Evolutionary conservation across 2,329 filamentous ascomycete species (phyloP).

Genomic region (Clonostachys rosea): DNA sequence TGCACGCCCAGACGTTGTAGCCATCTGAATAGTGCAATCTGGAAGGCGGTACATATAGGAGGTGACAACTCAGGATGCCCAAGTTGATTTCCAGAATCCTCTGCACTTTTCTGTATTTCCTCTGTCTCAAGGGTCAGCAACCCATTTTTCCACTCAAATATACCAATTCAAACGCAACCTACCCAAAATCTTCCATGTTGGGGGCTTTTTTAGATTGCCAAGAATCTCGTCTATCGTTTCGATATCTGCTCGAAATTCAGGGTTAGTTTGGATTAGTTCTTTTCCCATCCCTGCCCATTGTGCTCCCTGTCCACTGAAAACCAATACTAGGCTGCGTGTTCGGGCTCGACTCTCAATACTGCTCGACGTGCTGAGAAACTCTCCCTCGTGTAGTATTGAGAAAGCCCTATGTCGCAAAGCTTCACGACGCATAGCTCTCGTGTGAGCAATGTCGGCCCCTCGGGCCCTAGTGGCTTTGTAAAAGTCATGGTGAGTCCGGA

Average conservation of each 20-base stretch:
- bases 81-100: slow-evolving; percentile 2
- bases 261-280: background rate
- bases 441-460: background rate
- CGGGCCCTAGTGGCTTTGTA: too few species aligned
- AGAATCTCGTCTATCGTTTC: background rate
- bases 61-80: slow-evolving; percentile 13
- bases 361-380: background rate
- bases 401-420: background rate
- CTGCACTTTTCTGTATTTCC: background rate
- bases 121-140: background rate
- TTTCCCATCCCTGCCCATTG: background rate
- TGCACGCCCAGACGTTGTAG: slow-evolving; percentile 21
- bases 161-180: background rate
- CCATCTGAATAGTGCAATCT: slow-evolving; percentile 23
- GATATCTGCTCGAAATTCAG: background rate
- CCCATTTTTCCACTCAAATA: background rate
- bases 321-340: background rate
- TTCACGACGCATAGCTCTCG: background rate
- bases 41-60: slow-evolving; percentile 26
- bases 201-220: background rate
- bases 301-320: background rate
- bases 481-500: too few species aligned
- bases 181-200: background rate
- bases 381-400: background rate
- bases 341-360: background rate